Conservation (phyloP, 2,329 filamentous ascomycete genomes). For the Neofusicoccum sp. region DNA sequence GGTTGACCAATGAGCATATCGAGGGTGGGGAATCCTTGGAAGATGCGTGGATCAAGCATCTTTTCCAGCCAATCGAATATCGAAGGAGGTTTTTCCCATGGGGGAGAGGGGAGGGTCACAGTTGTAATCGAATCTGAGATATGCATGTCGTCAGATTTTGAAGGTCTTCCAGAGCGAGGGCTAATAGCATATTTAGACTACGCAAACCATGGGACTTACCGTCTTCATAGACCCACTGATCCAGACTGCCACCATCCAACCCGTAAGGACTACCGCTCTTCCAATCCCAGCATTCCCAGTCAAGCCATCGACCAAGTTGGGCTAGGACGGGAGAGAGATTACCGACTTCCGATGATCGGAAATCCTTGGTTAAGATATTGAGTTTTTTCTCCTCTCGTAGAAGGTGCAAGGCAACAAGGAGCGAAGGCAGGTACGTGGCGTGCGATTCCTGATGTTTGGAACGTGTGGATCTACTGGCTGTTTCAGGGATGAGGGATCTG, state of each 20-base stretch:
- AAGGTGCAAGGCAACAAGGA: slow-evolving; percentile 77
- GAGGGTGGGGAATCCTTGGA: slow-evolving; percentile 39
- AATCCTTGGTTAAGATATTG: slow-evolving; percentile 59
- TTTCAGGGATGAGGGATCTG: slow-evolving; percentile 26
- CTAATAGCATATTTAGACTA: not conserved
- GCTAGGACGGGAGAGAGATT: slow-evolving; percentile 73
- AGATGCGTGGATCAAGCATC: slow-evolving; percentile 33
- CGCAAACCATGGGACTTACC: slow-evolving; percentile 34
- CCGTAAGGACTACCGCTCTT: slow-evolving; percentile 58
- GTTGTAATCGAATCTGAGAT: slow-evolving; percentile 14
- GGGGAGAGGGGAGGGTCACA: slow-evolving; percentile 30
- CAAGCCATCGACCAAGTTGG: slow-evolving; percentile 81
- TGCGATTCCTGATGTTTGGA: slow-evolving; percentile 19
- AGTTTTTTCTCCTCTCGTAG: slow-evolving; percentile 90
- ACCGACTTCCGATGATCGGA: slow-evolving; percentile 47
- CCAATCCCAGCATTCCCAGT: slow-evolving; percentile 67
- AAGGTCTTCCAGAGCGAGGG: no score
- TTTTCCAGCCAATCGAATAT: slow-evolving; percentile 56
- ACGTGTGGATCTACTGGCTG: slow-evolving; percentile 6
- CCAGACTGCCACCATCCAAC: slow-evolving; percentile 60
- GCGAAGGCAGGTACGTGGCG: slow-evolving; percentile 59
- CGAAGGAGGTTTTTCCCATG: slow-evolving; percentile 56
- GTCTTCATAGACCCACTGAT: slow-evolving; percentile 60
- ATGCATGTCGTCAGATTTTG: not conserved
- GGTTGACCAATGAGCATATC: slow-evolving; percentile 30